Conservation (phyloP, 1,139 yeast genomes). For the Chernovozyma sophiae-reginae region DNA sequence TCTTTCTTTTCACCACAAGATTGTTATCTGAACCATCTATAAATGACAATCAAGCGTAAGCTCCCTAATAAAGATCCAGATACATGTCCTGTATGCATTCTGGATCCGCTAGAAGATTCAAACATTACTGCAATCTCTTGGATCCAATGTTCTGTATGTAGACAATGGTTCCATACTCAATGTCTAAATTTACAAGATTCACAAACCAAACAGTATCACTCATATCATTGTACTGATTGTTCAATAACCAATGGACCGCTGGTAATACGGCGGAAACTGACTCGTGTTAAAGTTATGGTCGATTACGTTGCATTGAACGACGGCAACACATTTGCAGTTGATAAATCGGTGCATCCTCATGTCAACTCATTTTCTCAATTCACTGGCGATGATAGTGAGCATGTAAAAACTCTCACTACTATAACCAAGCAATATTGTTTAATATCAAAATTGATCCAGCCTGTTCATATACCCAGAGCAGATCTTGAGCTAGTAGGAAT, state of each 20-base stretch:
- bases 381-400: background rate
- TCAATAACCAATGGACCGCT: slow-evolving; percentile 47
- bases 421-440: slow-evolving; percentile 37
- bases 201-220: slow-evolving; percentile 37
- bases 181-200: slow-evolving; percentile 43
- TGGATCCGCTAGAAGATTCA: slow-evolving; percentile 11
- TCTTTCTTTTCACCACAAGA: too few species aligned
- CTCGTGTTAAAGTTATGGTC: slow-evolving; percentile 49
- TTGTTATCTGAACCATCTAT: too few species aligned
- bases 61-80: slow-evolving; percentile 8
- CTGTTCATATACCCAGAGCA: slow-evolving; percentile 33
- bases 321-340: slow-evolving; percentile 62
- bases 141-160: slow-evolving; percentile 63
- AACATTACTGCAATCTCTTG: slow-evolving; percentile 25
- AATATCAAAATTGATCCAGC: slow-evolving; percentile 11
- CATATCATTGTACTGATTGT: slow-evolving; percentile 57
- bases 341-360: slow-evolving; percentile 62
- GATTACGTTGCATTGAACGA: slow-evolving; percentile 81
- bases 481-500: slow-evolving; percentile 30
- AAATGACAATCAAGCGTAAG: background rate
- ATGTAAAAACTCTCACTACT: slow-evolving; percentile 11
- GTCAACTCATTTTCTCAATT: slow-evolving; percentile 17
- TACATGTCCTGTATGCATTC: slow-evolving; percentile 17
- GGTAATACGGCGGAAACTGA: slow-evolving; percentile 50
- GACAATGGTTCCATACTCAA: slow-evolving; percentile 55